phyloP scores from a whole-genome alignment of 2,329 filamentous ascomycete species.

The Pseudocercospora vitis region DNA sequence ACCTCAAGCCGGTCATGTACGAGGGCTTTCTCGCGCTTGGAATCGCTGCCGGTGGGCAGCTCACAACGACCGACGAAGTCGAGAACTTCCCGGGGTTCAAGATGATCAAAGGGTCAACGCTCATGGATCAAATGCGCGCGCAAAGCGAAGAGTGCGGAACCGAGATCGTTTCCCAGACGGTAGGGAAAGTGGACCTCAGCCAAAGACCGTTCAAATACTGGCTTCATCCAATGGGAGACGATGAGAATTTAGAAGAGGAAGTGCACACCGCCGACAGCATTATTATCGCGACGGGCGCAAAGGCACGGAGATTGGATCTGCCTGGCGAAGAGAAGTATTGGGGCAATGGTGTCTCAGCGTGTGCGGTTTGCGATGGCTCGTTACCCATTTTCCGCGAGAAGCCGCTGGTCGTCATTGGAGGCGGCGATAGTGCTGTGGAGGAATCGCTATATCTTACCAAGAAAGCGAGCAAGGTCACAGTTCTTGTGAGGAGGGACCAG shows the following conservation, averaged over 20 bases:
- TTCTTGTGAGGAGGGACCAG: constrained; percentile 83
- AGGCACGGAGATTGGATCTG: constrained; percentile 78
- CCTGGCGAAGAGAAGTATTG: constrained; percentile 92
- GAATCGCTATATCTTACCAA: constrained; percentile 97
- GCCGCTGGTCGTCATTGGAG: constrained; percentile 91
- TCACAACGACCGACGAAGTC: constrained; percentile 96
- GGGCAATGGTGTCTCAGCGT: constrained; percentile 95
- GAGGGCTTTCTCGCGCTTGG: constrained; percentile 98
- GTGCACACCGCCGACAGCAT: constrained; percentile 83
- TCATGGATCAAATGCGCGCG: constrained; percentile 94
- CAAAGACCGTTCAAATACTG: constrained; percentile 87
- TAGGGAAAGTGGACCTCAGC: constrained; percentile 82
- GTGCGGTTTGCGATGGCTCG: constrained; percentile 95
- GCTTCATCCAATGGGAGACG: constrained; percentile 71
- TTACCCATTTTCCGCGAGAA: constrained; percentile 97
- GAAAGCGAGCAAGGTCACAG: constrained; percentile 92
- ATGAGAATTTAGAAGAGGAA: constrained; percentile 66
- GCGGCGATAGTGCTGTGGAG: constrained; percentile 94
- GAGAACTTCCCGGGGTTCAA: constrained; percentile 98
- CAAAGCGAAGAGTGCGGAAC: constrained; percentile 94
- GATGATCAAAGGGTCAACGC: constrained; percentile 77
- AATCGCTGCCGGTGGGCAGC: constrained; percentile 91
- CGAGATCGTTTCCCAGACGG: constrained; percentile 87
- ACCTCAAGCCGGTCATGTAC: constrained; percentile 92
- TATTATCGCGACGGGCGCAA: constrained; percentile 94